A percentile compares a stretch with the other conserved stretches of the same genome.
These are phyloP conservation scores for Alternaria brassicae DNA, from an alignment of 2,329 filamentous ascomycete species.

Conservation along the genomic window DNA sequence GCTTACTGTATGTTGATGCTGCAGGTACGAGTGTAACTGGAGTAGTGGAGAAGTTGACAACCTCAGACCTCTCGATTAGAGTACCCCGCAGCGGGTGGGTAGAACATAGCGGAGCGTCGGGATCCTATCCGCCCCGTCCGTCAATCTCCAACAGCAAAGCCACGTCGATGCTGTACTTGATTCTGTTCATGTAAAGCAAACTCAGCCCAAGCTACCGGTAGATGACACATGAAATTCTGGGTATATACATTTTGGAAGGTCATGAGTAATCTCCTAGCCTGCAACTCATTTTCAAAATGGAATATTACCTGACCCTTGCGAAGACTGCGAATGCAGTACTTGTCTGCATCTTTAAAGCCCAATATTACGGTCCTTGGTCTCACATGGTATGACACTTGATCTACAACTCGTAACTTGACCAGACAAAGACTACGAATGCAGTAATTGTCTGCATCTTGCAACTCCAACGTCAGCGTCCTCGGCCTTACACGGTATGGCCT, in stretches of 20 bases:
- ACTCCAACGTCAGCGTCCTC: no score
- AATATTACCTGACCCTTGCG: no score
- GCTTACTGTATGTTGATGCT: not conserved
- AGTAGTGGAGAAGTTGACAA: not conserved
- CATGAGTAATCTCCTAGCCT: no score
- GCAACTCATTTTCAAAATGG: no score
- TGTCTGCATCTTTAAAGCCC: no score
- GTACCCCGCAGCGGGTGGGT: constrained; percentile 5
- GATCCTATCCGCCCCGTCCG: not conserved
- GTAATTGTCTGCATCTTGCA: no score
- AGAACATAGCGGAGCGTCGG: constrained; percentile 4
- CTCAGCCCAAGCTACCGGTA: not conserved
- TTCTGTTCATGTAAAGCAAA: not conserved
- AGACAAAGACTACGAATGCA: no score
- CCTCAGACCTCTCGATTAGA: not conserved
- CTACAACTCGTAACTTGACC: no score
- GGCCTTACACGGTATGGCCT: not conserved
- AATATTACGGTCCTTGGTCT: no score
- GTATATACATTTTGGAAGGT: not conserved
- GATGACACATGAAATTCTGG: not conserved
- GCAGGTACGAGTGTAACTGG: constrained; percentile 5
- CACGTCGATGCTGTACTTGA: not conserved
- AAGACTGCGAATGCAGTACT: no score
- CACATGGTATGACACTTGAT: no score
- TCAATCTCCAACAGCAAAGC: not conserved